Conservation (phyloP, 495 filamentous ascomycete species). For the Penicillium samsonianum region DNA sequence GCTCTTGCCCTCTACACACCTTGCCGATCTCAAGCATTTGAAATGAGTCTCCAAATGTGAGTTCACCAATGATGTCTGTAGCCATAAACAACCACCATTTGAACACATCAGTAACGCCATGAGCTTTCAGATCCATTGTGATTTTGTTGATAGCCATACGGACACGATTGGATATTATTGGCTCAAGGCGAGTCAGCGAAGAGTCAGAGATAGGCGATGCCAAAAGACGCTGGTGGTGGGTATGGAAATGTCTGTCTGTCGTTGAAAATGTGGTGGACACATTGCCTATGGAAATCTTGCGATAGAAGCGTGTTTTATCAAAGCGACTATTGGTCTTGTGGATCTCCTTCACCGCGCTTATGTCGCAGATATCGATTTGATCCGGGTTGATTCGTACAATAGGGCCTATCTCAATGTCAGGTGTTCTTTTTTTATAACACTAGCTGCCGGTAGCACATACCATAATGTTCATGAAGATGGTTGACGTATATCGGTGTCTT, state of each 20-base stretch:
- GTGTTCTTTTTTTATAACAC: conserved; percentile 4
- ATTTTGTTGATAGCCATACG: conserved; percentile 38
- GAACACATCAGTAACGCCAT: conserved; percentile 46
- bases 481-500: conserved; percentile 40
- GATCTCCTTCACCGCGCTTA: conserved; percentile 38
- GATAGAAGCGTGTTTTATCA: conserved; percentile 29
- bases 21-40: conserved; percentile 52
- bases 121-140: conserved; percentile 29
- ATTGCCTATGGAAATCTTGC: conserved; percentile 14
- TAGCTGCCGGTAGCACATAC: conserved; percentile 16
- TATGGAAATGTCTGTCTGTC: conserved; percentile 32
- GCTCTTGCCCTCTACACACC: conserved; percentile 21
- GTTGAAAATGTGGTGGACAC: conserved; percentile 38
- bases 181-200: conserved; percentile 26
- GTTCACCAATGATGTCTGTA: conserved; percentile 55
- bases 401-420: conserved; percentile 31
- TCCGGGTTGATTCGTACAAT: conserved; percentile 43
- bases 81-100: conserved; percentile 61
- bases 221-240: conserved; percentile 35
- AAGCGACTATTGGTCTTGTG: conserved; percentile 37
- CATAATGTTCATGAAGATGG: conserved; percentile 45
- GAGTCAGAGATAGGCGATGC: conserved; percentile 44
- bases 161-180: conserved; percentile 32
- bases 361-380: conserved; percentile 43
- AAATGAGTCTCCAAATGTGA: conserved; percentile 62